Base-by-base conservation (phyloP, 2,329 filamentous ascomycete genomes). In the Beauveria scarabaeidicola region DNA sequence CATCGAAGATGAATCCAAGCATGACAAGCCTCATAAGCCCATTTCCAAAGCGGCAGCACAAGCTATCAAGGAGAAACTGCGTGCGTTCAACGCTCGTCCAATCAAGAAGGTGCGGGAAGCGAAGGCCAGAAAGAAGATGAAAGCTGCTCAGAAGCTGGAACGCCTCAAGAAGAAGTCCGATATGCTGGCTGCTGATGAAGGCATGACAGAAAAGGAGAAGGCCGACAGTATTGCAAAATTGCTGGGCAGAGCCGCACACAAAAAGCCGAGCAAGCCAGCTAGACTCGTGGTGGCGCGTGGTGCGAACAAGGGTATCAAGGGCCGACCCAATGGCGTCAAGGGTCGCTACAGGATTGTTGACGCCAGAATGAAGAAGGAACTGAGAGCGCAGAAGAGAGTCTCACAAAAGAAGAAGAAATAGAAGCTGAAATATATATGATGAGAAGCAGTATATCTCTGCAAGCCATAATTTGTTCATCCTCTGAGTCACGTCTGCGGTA, bases 31-130 rank as follows among this genome's bases (percentile, higher is more conserved):
- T 1, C 87, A 94, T 64, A 88, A 90, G 61, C 95, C 94, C n/a
- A 93, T 96, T 68, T 91, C 87, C 54, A 94, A 94, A 67, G 91
- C 91, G 38, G 95, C 89, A 0, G 92, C 93, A 0, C 81, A 84
- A 15, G 94, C 94, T 2, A 97, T 99, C 78, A 92, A 94, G 73
- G 93, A 97, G 69, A 99, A 99, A 76, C 72, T 89, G 70, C 88
- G 93, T 36, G 92, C 94, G 0, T 83, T 96, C 67, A 97, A 99
- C 72, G 94, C 93, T 8, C 86, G 94, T 36, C 94, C 94, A 1
- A 97, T 97, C 83, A 99, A 99, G 82, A 99, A 99, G 80, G 94
- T 99, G 36, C 88, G 90, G 66, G 94, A 99, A 75, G 94, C 94
- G 25, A 92, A 95, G 76, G 93, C 92, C 40, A 83, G 94, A 61